Percentiles rank a stretch among this genome's conserved stretches.
These are phyloP conservation scores for Paramecium octaurelia DNA, from an alignment of 73 alveolate genomes.

Conservation along the genomic window DNA sequence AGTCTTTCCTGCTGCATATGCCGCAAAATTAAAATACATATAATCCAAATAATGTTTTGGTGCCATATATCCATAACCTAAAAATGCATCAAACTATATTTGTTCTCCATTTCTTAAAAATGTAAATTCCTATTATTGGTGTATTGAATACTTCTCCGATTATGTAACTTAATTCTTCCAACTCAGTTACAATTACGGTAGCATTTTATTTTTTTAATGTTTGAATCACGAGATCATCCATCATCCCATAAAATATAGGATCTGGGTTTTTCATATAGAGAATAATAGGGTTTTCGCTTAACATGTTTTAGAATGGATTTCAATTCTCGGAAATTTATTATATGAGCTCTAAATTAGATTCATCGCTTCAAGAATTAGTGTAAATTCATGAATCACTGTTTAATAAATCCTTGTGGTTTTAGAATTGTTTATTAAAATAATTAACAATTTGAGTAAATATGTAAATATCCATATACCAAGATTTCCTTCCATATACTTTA, in stretches of 20 bases:
- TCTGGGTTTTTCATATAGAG: slow-evolving; percentile 13
- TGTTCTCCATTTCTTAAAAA: neutral
- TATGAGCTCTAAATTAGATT: neutral
- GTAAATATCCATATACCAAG: neutral
- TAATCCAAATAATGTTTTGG: neutral
- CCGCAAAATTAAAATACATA: neutral
- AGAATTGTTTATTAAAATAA: neutral
- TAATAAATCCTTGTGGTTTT: neutral
- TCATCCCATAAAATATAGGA: slow-evolving; percentile 29
- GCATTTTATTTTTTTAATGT: neutral
- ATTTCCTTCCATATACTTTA: neutral
- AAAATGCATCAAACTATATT: slow-evolving; percentile 5
- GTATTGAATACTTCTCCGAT: neutral
- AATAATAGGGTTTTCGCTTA: neutral
- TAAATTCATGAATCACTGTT: neutral
- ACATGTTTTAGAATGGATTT: neutral
- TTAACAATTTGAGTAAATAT: neutral
- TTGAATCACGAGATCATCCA: neutral
- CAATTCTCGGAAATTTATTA: neutral
- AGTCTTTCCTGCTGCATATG: neutral
- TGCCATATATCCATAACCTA: slow-evolving; percentile 20
- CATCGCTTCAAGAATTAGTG: neutral
- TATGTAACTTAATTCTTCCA: neutral
- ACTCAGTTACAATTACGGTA: neutral
- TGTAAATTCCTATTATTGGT: neutral